Evolutionary conservation across 179 eudicot species (phyloP).

Genomic region (Gypsophila paniculata): DNA sequence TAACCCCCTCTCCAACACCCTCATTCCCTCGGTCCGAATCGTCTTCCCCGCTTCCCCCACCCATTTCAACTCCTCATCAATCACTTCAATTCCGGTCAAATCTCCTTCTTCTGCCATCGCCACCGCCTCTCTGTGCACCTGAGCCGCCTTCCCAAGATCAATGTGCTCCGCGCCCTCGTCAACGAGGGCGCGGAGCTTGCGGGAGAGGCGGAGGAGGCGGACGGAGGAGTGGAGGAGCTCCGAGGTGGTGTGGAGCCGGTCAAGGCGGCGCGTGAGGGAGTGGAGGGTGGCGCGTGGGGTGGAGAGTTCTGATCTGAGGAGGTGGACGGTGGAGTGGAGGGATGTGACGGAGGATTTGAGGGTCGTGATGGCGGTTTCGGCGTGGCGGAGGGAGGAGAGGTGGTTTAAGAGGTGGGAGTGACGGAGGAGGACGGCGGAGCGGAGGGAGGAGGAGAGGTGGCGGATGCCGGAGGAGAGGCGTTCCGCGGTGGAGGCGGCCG

Average conservation of each 20-base stretch:
- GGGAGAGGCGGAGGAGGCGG: constrained; percentile 48
- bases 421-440: constrained; percentile 60
- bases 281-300: constrained; percentile 44
- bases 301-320: constrained; percentile 57
- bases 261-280: constrained; percentile 44
- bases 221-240: constrained; percentile 41
- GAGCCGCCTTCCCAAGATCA: constrained; percentile 74
- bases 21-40: constrained; percentile 59
- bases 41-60: constrained; percentile 52
- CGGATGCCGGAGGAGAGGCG: constrained; percentile 60
- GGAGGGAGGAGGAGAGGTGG: constrained; percentile 58
- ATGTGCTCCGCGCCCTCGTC: constrained; percentile 32
- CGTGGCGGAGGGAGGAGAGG: constrained; percentile 51
- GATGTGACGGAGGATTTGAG: constrained; percentile 47
- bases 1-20: constrained; percentile 69
- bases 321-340: constrained; percentile 51
- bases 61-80: constrained; percentile 74
- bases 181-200: constrained; percentile 49
- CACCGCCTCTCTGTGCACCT: constrained; percentile 61
- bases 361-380: constrained; percentile 48
- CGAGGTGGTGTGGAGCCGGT: constrained; percentile 45
- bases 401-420: constrained; percentile 60
- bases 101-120: constrained; percentile 40
- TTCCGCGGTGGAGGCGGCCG: constrained; percentile 74
- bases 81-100: constrained; percentile 48